phyloP scores from a whole-genome alignment of 2,329 filamentous ascomycete species.

The Dothideomycetes sp. region DNA sequence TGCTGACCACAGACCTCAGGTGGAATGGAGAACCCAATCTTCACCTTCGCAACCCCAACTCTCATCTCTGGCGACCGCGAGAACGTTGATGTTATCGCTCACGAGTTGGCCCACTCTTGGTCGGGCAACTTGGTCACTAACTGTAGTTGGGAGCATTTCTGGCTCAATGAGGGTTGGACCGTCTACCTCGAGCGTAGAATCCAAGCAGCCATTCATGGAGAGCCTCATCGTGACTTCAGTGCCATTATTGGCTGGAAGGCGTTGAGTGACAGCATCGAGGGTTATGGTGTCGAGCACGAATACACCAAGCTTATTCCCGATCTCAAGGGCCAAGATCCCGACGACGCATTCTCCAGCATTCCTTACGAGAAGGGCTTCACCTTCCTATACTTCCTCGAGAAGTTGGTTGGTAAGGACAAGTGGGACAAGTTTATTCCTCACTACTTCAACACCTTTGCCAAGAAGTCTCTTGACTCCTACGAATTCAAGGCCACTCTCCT shows the following conservation, averaged over 20 bases:
- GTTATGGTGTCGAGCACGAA: slow-evolving; percentile 74
- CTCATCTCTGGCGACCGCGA: slow-evolving; percentile 76
- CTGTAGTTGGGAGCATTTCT: slow-evolving; percentile 72
- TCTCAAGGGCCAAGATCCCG: slow-evolving; percentile 83
- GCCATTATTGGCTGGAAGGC: slow-evolving; percentile 94
- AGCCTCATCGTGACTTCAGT: slow-evolving; percentile 82
- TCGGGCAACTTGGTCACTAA: slow-evolving; percentile 78
- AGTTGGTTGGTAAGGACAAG: slow-evolving; percentile 70
- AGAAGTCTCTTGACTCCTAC: slow-evolving; percentile 82
- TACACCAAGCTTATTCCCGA: slow-evolving; percentile 87
- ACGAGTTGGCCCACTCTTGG: slow-evolving; percentile 71
- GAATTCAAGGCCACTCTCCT: slow-evolving; percentile 87
- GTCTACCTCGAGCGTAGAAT: slow-evolving; percentile 87
- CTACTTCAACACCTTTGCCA: slow-evolving; percentile 79
- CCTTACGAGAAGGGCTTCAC: slow-evolving; percentile 97
- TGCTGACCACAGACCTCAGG: too few species aligned
- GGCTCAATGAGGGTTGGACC: slow-evolving; percentile 76
- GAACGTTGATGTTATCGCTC: slow-evolving; percentile 93
- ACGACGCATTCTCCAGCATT: slow-evolving; percentile 86
- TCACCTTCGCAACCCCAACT: slow-evolving; percentile 90
- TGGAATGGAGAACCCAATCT: slow-evolving; percentile 69
- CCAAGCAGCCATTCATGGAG: slow-evolving; percentile 66
- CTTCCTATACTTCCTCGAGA: slow-evolving; percentile 85
- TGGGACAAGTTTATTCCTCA: slow-evolving; percentile 95
- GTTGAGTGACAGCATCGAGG: slow-evolving; percentile 67